Evolutionary conservation across 2,329 filamentous ascomycete species (phyloP), one percentile per base, ranked within the genome.

Genomic region (Rachicladosporium sp.): DNA sequence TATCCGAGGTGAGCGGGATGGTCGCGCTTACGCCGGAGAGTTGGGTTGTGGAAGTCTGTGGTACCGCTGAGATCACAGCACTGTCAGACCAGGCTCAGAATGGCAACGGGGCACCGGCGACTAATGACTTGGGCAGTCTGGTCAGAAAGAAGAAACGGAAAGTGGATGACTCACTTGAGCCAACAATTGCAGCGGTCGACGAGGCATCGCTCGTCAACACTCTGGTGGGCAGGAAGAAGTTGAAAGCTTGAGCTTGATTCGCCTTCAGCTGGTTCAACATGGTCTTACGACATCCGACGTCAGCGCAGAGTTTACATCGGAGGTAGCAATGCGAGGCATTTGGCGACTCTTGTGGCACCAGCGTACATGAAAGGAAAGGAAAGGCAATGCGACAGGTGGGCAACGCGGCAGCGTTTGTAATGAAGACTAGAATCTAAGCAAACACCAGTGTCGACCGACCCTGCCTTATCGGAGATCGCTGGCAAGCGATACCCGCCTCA

Each of bases 201-300:
- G 32, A 30, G 15, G 34, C 46, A 2, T 45, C 49, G 11, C 41
- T 44, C 10, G 60, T 67, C 6, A 77, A 76, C 53, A 60, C 75
- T 7, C 59, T 78, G 11, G 55, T 76, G 45, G 59, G 78, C 23
- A 65, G 72, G 41, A 77, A 76, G 61, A 80, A 77, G 56, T 57
- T 67, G 19, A 79, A 77, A 53, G 37, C 45, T 4, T 41, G 35
- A 41, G 23, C 23, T 27, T 27, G 23, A 27, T 27, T 27, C 7
- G 23, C 23, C 23, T 27, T 8, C 23, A 27, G 23, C 23, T 27
- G 23, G 23, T 27, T 27, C 23, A 27, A 27, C 23, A 27, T 27
- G 23, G 23, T 27, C 23, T 27, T 8, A 27, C 23, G 23, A 27
- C 23, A 8, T 27, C 23, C 23, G 4, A 27, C 23, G 23, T 27